Percentiles rank a stretch among this genome's conserved stretches.
Conservation (phyloP, 495 filamentous ascomycete species). For the Massariosphaeria phaeospora region DNA sequence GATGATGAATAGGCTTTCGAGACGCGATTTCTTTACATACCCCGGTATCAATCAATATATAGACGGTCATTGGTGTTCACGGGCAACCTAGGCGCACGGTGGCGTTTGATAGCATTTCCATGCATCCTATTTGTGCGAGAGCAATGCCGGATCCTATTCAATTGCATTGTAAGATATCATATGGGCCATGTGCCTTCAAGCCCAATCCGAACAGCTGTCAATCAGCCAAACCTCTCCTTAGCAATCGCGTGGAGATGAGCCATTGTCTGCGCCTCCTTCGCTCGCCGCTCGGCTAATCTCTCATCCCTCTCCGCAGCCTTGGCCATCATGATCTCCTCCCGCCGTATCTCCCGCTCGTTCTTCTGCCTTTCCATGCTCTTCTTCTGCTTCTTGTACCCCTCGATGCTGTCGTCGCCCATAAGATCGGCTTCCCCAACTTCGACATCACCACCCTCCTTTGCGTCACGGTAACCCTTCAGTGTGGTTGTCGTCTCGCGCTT, state of each 20-base stretch:
- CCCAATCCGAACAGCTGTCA: neutral
- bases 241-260: conserved; percentile 61
- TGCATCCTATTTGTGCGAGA: neutral
- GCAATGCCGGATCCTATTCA: neutral
- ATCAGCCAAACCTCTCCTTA: conserved; percentile 51
- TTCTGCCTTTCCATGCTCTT: conserved; percentile 53
- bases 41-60: too few species aligned
- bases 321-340: conserved; percentile 60
- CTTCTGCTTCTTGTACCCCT: conserved; percentile 54
- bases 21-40: too few species aligned
- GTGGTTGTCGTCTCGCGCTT: conserved; percentile 52
- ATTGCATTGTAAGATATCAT: neutral
- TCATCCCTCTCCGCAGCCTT: conserved; percentile 60
- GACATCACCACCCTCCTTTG: conserved; percentile 49
- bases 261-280: conserved; percentile 63
- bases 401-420: conserved; percentile 57
- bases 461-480: conserved; percentile 56
- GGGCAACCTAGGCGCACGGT: neutral
- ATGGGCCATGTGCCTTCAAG: neutral
- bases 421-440: conserved; percentile 59
- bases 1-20: conserved; percentile 86
- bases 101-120: conserved; percentile 1
- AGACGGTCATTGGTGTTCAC: too few species aligned
- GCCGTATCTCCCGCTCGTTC: conserved; percentile 59
- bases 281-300: conserved; percentile 50